phyloP scores from a whole-genome alignment of 1,284 basidiomycete genomes.

The Ceratobasidium sp. region DNA sequence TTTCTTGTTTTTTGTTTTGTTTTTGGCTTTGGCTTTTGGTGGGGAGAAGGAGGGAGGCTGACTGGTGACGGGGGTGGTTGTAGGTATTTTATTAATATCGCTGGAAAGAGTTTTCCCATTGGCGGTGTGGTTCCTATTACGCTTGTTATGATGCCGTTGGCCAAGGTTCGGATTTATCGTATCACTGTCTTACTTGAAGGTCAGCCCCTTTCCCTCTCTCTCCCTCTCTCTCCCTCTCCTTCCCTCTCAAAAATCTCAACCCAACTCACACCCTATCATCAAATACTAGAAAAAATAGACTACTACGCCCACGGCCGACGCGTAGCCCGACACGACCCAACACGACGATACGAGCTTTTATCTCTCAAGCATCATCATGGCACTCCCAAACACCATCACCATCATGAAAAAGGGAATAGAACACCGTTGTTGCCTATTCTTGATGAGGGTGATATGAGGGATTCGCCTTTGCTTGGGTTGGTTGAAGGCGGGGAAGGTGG shows the following conservation, averaged over 20 bases:
- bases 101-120: conserved; percentile 85
- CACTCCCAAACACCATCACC: conserved; percentile 61
- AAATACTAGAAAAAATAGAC: no score
- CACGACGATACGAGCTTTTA: conserved; percentile 77
- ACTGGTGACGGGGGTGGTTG: conserved; percentile 63
- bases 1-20: no score
- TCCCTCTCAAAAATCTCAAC: no score
- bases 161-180: conserved; percentile 87
- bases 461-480: conserved; percentile 61
- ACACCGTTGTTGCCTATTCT: conserved; percentile 67
- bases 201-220: conserved; percentile 56
- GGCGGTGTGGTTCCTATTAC: conserved; percentile 87
- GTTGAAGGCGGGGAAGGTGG: conserved; percentile 59
- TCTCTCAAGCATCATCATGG: conserved; percentile 67
- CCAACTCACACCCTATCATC: no score
- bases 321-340: conserved; percentile 82
- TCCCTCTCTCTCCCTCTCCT: no score
- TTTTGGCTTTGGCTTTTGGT: background rate
- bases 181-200: conserved; percentile 88
- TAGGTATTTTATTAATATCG: conserved; percentile 75
- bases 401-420: conserved; percentile 61
- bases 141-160: conserved; percentile 86
- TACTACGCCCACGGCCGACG: conserved; percentile 76
- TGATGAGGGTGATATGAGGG: conserved; percentile 58
- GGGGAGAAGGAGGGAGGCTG: no score